Evolutionary conservation across 768 basidiomycete species (phyloP), one percentile per base, ranked within the genome.

Genomic region (Boletus fagicola): DNA sequence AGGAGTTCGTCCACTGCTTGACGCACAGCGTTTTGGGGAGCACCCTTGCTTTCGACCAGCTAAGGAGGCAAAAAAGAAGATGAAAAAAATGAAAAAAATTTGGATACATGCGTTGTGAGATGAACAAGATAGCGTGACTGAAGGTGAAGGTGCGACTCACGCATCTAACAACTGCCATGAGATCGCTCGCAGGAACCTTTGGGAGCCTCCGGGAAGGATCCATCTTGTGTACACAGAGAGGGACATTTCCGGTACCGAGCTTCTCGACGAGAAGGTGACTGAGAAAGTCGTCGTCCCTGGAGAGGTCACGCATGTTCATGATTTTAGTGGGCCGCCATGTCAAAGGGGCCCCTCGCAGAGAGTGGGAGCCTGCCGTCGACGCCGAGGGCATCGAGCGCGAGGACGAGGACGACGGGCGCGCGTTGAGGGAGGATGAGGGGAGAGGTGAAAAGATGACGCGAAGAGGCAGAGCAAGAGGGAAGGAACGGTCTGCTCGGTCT

Each of bases 201-300:
- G 92, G 92, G 30, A 92, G 80, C 49, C 84, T 80, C 54, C 88
- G 80, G 59, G 83, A 80, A 26, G 87, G 77, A 71, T 93, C 90
- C 91, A 94, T 94, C 74, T 92, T 93, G 78, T 94, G 91, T 15
- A 94, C 92, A 55, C 86, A 81, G 52, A 94, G 80, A n/a, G 92
- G 91, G 9, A 87, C 86, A 38, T 66, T 74, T 33, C 88, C 88
- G 4, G 90, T 90, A 44, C 92, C 91, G 35, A 94, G 83, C 65
- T 92, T 92, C 76, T 94, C 91, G 60, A 94, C 89, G 56, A 94
- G 84, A 39, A 94, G 80, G 76, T 93, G 89, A 67, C 87, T 89
- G 70, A 94, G 85, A 72, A 92, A 93, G 75, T 94, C 92, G 72
- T 94, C 92, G 75, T 94, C 92, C 73, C 84, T 86, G 67, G 91